Conservation (phyloP, 2,329 filamentous ascomycete species). For the Sporothrix luriei region DNA sequence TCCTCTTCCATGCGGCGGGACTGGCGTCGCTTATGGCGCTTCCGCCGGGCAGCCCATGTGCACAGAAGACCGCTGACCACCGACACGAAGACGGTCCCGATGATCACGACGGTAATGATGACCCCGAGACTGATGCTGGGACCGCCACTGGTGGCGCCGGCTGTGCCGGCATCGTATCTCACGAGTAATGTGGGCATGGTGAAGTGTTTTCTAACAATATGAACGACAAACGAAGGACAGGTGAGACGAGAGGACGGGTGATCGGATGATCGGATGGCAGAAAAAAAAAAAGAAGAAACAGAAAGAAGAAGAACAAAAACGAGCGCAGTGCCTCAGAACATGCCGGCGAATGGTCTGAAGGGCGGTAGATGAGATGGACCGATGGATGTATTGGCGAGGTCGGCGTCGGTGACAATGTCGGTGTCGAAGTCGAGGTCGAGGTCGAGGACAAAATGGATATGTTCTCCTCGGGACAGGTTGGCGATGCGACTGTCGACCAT, state of each 20-base stretch:
- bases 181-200: slow-evolving; percentile 8
- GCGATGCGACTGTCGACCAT: slow-evolving; percentile 10
- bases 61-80: slow-evolving; percentile 49
- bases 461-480: background rate
- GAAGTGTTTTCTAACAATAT: background rate
- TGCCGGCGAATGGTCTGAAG: slow-evolving; percentile 4
- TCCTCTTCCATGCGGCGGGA: background rate
- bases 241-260: background rate
- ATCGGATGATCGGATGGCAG: background rate
- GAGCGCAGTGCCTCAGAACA: slow-evolving; percentile 10
- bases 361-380: background rate
- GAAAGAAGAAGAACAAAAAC: background rate
- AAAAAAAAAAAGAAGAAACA: background rate
- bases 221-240: background rate
- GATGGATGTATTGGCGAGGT: slow-evolving; percentile 4
- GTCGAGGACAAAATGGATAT: background rate
- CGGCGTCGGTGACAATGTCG: background rate
- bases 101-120: slow-evolving; percentile 52
- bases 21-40: slow-evolving; percentile 23
- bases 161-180: background rate
- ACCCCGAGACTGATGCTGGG: slow-evolving; percentile 41
- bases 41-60: slow-evolving; percentile 44
- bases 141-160: slow-evolving; percentile 21
- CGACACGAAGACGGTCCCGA: slow-evolving; percentile 53
- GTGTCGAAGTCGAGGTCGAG: background rate